Conservation (phyloP, 345 rosid species). For the Pistacia integerrima region DNA sequence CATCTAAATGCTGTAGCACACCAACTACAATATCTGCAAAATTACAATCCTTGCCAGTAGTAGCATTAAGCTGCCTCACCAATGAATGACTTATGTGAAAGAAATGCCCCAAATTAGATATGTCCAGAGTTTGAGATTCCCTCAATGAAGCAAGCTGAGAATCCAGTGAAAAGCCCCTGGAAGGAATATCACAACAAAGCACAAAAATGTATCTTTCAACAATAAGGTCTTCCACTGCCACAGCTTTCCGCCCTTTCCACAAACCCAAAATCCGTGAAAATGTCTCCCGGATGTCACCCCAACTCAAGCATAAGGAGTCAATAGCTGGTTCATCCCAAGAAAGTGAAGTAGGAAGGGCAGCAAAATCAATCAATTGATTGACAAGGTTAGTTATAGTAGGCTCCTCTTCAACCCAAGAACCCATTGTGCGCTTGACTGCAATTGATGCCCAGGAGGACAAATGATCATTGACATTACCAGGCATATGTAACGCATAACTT, state of each 20-base stretch:
- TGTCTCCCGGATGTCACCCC: slow-evolving; percentile 49
- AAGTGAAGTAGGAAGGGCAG: slow-evolving; percentile 58
- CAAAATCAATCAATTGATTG: slow-evolving; percentile 70
- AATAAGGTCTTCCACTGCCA: slow-evolving; percentile 71
- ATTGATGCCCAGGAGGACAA: slow-evolving; percentile 70
- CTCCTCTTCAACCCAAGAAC: slow-evolving; percentile 62
- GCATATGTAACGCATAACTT: slow-evolving; percentile 39
- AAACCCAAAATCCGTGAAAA: slow-evolving; percentile 68
- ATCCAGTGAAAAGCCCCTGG: slow-evolving; percentile 34
- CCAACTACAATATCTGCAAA: slow-evolving; percentile 46
- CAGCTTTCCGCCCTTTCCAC: slow-evolving; percentile 80
- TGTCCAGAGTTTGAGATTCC: slow-evolving; percentile 44
- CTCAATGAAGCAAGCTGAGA: slow-evolving; percentile 41
- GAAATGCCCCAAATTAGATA: slow-evolving; percentile 47
- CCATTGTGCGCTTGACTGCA: slow-evolving; percentile 53
- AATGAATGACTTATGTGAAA: slow-evolving; percentile 61
- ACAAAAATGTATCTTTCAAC: slow-evolving; percentile 85
- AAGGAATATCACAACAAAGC: slow-evolving; percentile 82
- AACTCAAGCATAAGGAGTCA: slow-evolving; percentile 51
- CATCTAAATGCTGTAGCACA: slow-evolving; percentile 50
- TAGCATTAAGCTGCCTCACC: slow-evolving; percentile 43
- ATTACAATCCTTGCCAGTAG: slow-evolving; percentile 38
- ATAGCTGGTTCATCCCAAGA: slow-evolving; percentile 48
- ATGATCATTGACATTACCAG: slow-evolving; percentile 45
- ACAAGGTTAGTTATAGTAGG: slow-evolving; percentile 49